phyloP scores from a whole-genome alignment of 2,329 filamentous ascomycete genomes.

The Gnomoniopsis smithogilvyi region DNA sequence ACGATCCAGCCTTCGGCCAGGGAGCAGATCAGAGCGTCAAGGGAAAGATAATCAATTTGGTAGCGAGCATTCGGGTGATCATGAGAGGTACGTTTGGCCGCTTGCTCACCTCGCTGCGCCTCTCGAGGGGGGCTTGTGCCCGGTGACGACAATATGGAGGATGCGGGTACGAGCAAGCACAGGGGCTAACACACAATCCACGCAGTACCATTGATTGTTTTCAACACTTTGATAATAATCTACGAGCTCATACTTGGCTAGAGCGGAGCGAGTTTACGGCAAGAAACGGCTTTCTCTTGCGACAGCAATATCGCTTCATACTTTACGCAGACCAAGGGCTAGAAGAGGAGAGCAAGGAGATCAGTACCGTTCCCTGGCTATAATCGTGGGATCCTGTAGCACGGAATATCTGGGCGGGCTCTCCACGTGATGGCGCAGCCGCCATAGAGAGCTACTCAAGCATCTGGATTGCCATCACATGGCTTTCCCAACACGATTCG shows the following conservation, averaged over 20 bases:
- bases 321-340: too few species aligned
- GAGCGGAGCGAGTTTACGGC: not conserved
- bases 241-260: slow-evolving; percentile 77
- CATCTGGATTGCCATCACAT: too few species aligned
- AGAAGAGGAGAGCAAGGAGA: too few species aligned
- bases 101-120: not conserved
- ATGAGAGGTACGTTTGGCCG: slow-evolving; percentile 75
- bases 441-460: too few species aligned
- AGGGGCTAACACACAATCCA: not conserved
- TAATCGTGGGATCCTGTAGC: too few species aligned
- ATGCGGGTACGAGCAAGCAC: not conserved
- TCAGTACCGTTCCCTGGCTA: too few species aligned
- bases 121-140: too few species aligned
- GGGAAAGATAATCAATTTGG: slow-evolving; percentile 82
- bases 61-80: slow-evolving; percentile 83
- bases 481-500: too few species aligned
- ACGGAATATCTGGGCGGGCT: too few species aligned
- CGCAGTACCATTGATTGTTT: slow-evolving; percentile 76
- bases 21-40: slow-evolving; percentile 72
- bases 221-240: slow-evolving; percentile 79
- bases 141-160: too few species aligned
- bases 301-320: not conserved
- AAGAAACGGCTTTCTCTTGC: not conserved
- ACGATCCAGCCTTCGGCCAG: slow-evolving; percentile 77
- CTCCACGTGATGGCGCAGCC: too few species aligned